These are phyloP conservation scores for Suillus cothurnatus DNA, from an alignment of 768 basidiomycete species.

Conservation along the genomic window DNA sequence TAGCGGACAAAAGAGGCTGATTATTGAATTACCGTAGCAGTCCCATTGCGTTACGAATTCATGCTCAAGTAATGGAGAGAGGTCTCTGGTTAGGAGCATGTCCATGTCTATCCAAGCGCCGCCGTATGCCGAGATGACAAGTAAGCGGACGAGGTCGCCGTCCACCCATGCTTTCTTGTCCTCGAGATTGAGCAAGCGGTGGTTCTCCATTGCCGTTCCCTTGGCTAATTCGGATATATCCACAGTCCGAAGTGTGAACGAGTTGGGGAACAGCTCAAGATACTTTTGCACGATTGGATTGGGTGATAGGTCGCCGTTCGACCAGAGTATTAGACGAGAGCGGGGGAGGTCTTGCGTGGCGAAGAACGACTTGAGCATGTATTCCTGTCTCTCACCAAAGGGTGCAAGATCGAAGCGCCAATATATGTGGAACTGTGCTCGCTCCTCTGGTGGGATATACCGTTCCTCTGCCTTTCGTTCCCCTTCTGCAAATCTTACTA, in stretches of 20 bases:
- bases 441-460: slow-evolving; percentile 41
- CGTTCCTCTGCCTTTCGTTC: slow-evolving; percentile 5
- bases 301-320: slow-evolving; percentile 72
- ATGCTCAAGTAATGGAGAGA: slow-evolving; percentile 84
- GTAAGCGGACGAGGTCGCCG: slow-evolving; percentile 84
- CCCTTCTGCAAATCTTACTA: slow-evolving; percentile 47
- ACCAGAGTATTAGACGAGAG: slow-evolving; percentile 87
- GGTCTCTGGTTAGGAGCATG: slow-evolving; percentile 82
- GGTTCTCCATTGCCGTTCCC: slow-evolving; percentile 77
- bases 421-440: slow-evolving; percentile 85
- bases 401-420: slow-evolving; percentile 88
- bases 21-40: slow-evolving; percentile 74
- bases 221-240: slow-evolving; percentile 68
- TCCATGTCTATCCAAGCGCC: slow-evolving; percentile 99
- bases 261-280: slow-evolving; percentile 61
- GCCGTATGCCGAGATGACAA: slow-evolving; percentile 87
- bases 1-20: background rate
- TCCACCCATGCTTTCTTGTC: slow-evolving; percentile 93
- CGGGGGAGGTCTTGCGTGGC: slow-evolving; percentile 77
- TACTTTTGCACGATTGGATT: slow-evolving; percentile 66
- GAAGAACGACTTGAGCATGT: slow-evolving; percentile 91
- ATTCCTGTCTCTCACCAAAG: slow-evolving; percentile 81
- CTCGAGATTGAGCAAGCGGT: slow-evolving; percentile 54
- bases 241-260: slow-evolving; percentile 68
- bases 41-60: slow-evolving; percentile 99